phyloP scores from a whole-genome alignment of 1,284 basidiomycete genomes.

The Quambalaria eucalypti region DNA sequence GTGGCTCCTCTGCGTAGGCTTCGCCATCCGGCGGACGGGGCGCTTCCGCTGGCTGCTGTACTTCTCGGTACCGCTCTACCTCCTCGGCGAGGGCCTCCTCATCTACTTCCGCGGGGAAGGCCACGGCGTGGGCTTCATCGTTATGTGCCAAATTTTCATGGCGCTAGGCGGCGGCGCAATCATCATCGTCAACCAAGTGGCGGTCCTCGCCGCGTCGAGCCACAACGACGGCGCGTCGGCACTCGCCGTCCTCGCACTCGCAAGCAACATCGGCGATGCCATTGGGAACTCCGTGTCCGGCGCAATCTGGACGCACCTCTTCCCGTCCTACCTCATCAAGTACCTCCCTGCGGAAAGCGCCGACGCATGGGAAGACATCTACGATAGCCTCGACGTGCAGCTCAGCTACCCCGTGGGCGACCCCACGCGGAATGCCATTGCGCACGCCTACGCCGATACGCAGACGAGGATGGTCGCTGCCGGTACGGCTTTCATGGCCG shows the following conservation, averaged over 20 bases:
- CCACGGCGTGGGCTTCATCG: not conserved
- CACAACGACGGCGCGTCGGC: constrained; percentile 1
- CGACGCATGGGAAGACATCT: constrained; percentile 26
- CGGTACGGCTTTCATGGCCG: constrained; percentile 33
- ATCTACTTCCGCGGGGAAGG: not conserved
- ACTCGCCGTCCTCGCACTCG: not conserved
- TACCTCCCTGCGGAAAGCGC: constrained; percentile 1
- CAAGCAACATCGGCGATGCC: not conserved
- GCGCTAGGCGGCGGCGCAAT: not conserved
- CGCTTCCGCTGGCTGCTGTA: not conserved
- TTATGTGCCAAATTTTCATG: constrained; percentile 2
- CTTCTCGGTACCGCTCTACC: not conserved
- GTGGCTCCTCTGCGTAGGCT: not conserved
- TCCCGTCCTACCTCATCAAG: not conserved
- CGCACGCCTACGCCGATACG: constrained; percentile 32
- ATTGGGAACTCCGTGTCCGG: not conserved
- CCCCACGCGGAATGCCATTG: constrained; percentile 32
- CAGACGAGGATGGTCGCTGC: constrained; percentile 45
- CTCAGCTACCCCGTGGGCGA: constrained; percentile 32
- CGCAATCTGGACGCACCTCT: not conserved
- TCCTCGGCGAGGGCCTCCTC: not conserved
- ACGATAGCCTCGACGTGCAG: constrained; percentile 34
- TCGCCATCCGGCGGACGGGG: not conserved
- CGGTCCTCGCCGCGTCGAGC: not conserved
- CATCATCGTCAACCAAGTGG: not conserved